Evolutionary conservation across 257 asterid genomes (phyloP).

Genomic region (Pogostemon cablin): DNA sequence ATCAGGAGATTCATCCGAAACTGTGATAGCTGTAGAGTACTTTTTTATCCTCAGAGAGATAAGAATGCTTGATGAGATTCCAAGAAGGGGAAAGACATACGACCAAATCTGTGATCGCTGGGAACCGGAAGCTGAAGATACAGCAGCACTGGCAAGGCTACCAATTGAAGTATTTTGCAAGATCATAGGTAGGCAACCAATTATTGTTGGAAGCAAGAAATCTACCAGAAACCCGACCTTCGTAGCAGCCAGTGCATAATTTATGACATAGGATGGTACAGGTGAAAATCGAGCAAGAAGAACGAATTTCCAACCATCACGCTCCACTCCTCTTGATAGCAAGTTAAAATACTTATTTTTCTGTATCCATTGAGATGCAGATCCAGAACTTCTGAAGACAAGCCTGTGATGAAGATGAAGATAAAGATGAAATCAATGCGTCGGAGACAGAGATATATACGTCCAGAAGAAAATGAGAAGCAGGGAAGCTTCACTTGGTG

Average conservation of each 20-base stretch:
- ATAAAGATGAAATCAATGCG: slow-evolving; percentile 12
- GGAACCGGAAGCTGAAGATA: slow-evolving; percentile 73
- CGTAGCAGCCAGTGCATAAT: slow-evolving; percentile 92
- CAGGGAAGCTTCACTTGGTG: too few species aligned
- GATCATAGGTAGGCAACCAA: slow-evolving; percentile 96
- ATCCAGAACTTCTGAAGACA: slow-evolving; percentile 58
- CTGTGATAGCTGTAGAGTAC: slow-evolving; percentile 56
- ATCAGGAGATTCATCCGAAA: slow-evolving; percentile 33
- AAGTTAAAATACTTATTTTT: slow-evolving; percentile 73
- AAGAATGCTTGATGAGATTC: slow-evolving; percentile 79
- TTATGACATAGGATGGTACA: slow-evolving; percentile 86
- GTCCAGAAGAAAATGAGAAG: not conserved
- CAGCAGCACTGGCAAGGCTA: slow-evolving; percentile 95
- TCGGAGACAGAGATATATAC: not conserved
- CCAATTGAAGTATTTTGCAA: slow-evolving; percentile 95
- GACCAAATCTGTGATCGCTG: slow-evolving; percentile 63
- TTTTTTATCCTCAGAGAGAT: slow-evolving; percentile 84
- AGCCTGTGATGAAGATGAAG: slow-evolving; percentile 47
- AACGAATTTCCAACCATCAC: slow-evolving; percentile 93
- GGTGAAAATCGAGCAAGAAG: slow-evolving; percentile 98
- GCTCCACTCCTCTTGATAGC: slow-evolving; percentile 78
- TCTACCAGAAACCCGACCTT: slow-evolving; percentile 67
- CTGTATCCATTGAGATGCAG: slow-evolving; percentile 67
- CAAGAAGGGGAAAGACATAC: slow-evolving; percentile 74
- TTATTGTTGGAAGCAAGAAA: slow-evolving; percentile 85